Evolutionary conservation across 1,139 yeast genomes (phyloP).

Genomic region (Geotrichum fermentans): DNA sequence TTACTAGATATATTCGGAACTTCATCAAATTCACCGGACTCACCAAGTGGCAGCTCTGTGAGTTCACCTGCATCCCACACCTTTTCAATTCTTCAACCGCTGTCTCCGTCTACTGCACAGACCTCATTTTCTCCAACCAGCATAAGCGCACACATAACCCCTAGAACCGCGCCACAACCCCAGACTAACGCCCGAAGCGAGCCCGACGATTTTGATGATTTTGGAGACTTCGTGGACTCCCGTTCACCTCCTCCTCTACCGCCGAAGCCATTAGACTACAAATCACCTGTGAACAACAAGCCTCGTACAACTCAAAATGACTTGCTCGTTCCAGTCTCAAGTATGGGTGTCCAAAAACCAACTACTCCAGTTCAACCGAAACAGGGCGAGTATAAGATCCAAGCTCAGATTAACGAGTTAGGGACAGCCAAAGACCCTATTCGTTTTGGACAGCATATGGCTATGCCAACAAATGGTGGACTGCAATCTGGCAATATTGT

Average conservation of each 20-base stretch:
- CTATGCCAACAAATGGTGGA: not conserved
- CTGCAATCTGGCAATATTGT: slow-evolving; percentile 9
- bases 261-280: not conserved
- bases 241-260: not conserved
- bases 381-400: slow-evolving; percentile 12
- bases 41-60: not conserved
- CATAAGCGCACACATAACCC: no score
- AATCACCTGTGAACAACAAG: not conserved
- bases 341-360: not conserved
- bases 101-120: slow-evolving; percentile 2
- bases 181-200: not conserved
- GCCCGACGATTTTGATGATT: slow-evolving; percentile 25
- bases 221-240: slow-evolving; percentile 27
- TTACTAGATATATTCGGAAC: slow-evolving; percentile 1
- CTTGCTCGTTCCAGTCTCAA: not conserved
- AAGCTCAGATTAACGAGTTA: slow-evolving; percentile 17
- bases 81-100: slow-evolving; percentile 5
- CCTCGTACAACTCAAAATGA: not conserved
- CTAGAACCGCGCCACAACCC: no score
- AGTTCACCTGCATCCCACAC: not conserved
- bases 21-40: not conserved
- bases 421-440: slow-evolving; percentile 17
- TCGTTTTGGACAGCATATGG: slow-evolving; percentile 24
- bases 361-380: not conserved
- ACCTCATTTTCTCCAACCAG: slow-evolving; percentile 1